Evolutionary conservation across 2,329 filamentous ascomycete species (phyloP).

Genomic region (Penicillium sp.): DNA sequence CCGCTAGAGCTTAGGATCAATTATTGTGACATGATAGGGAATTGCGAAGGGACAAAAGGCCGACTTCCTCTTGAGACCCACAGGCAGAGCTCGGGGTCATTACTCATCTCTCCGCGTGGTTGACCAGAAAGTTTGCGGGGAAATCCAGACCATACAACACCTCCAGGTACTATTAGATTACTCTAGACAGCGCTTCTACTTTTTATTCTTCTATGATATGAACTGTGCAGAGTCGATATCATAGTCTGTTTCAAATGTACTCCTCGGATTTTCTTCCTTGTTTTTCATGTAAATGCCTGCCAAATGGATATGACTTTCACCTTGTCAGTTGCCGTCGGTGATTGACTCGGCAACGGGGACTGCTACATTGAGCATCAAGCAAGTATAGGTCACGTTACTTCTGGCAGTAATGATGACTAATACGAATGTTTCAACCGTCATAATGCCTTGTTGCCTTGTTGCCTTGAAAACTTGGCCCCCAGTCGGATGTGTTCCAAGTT

Average conservation of each 20-base stretch:
- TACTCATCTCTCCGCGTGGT: slow-evolving; percentile 14
- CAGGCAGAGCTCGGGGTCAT: slow-evolving; percentile 8
- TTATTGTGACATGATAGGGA: slow-evolving; percentile 8
- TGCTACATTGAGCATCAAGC: neutral
- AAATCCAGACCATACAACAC: neutral
- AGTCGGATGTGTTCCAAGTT: neutral
- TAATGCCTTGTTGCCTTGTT: neutral
- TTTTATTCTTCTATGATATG: neutral
- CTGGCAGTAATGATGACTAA: too few relatives aligned
- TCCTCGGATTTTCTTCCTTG: too few relatives aligned
- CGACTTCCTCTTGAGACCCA: slow-evolving; percentile 7
- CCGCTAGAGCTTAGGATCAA: slow-evolving; percentile 3
- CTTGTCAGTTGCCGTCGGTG: slow-evolving; percentile 22
- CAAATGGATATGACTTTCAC: neutral
- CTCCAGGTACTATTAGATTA: neutral
- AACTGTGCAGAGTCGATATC: neutral
- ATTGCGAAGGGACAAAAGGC: slow-evolving; percentile 11
- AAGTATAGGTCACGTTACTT: too few relatives aligned
- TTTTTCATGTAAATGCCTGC: neutral
- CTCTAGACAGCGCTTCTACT: neutral
- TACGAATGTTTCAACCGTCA: too few relatives aligned
- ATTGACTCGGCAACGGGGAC: slow-evolving; percentile 12
- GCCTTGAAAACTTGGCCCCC: neutral
- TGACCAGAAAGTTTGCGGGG: neutral
- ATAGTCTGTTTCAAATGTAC: too few relatives aligned